Evolutionary conservation across 257 asterid species (phyloP).

Genomic region (Solanum chmielewskii): DNA sequence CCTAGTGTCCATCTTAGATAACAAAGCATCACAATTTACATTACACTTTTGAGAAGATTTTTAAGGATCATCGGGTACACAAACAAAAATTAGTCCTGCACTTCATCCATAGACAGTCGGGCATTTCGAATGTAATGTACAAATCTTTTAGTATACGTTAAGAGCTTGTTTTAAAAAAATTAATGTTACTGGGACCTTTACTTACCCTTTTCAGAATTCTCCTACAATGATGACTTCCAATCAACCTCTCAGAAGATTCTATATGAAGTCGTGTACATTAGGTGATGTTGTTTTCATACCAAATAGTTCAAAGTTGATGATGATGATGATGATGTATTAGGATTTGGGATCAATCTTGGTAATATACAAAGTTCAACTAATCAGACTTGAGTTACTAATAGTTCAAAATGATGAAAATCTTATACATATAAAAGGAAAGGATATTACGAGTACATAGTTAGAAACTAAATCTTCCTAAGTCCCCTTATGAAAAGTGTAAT

Average conservation of each 20-base stretch:
- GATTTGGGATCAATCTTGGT: too few relatives aligned
- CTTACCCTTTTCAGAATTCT: background rate
- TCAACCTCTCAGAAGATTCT: background rate
- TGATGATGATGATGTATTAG: background rate
- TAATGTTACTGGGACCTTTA: background rate
- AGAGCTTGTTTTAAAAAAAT: background rate
- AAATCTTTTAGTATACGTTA: too few relatives aligned
- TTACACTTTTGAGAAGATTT: background rate
- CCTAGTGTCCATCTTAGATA: background rate
- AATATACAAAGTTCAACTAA: background rate
- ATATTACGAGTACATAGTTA: too few relatives aligned
- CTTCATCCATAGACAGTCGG: background rate
- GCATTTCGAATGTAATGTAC: background rate
- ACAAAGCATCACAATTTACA: background rate
- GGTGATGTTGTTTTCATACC: background rate
- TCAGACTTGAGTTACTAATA: background rate
- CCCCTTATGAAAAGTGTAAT: background rate
- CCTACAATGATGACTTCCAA: background rate
- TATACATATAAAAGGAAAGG: background rate
- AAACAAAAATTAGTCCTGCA: background rate
- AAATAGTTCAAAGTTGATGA: background rate
- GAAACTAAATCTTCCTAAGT: background rate
- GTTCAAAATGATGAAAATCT: background rate
- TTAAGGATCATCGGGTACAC: background rate
- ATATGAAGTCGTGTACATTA: too few relatives aligned